Evolutionary conservation across 768 basidiomycete genomes (phyloP).

Genomic region (Fibroporia radiculosa): DNA sequence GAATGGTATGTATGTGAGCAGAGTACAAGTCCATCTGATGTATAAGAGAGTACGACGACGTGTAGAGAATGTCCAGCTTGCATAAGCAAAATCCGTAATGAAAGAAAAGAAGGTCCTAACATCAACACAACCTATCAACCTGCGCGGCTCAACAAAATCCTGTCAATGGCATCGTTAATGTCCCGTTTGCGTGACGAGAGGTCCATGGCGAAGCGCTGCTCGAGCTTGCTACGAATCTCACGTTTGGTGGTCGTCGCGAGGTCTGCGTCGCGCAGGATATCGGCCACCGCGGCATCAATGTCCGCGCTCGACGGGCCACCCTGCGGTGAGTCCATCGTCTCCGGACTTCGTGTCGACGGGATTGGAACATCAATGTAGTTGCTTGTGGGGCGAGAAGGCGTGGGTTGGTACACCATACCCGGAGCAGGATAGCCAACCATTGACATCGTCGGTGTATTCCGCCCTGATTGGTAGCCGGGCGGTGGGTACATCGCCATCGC

Average conservation of each 20-base stretch:
- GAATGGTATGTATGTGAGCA: neutral
- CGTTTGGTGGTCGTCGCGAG: slow-evolving; percentile 90
- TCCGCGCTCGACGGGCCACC: slow-evolving; percentile 58
- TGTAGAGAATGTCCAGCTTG: neutral
- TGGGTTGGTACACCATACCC: slow-evolving; percentile 46
- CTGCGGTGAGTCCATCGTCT: slow-evolving; percentile 36
- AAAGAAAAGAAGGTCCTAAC: neutral
- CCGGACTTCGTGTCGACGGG: slow-evolving; percentile 45
- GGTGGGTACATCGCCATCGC: slow-evolving; percentile 43
- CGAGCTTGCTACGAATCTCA: slow-evolving; percentile 76
- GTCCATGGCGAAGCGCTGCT: slow-evolving; percentile 75
- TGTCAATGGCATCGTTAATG: slow-evolving; percentile 76
- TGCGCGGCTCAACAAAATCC: slow-evolving; percentile 50
- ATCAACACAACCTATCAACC: too few relatives aligned
- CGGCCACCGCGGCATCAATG: slow-evolving; percentile 67
- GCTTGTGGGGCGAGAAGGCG: slow-evolving; percentile 63
- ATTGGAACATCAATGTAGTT: slow-evolving; percentile 73
- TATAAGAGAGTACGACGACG: too few relatives aligned
- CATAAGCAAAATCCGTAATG: neutral
- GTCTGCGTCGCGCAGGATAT: slow-evolving; percentile 71
- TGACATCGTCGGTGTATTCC: slow-evolving; percentile 46
- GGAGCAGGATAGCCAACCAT: slow-evolving; percentile 8
- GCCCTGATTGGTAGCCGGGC: slow-evolving; percentile 70
- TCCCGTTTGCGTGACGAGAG: slow-evolving; percentile 60
- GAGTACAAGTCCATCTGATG: too few relatives aligned